Conservation (phyloP, 2,329 filamentous ascomycete genomes). For the Talaromyces sp. region DNA sequence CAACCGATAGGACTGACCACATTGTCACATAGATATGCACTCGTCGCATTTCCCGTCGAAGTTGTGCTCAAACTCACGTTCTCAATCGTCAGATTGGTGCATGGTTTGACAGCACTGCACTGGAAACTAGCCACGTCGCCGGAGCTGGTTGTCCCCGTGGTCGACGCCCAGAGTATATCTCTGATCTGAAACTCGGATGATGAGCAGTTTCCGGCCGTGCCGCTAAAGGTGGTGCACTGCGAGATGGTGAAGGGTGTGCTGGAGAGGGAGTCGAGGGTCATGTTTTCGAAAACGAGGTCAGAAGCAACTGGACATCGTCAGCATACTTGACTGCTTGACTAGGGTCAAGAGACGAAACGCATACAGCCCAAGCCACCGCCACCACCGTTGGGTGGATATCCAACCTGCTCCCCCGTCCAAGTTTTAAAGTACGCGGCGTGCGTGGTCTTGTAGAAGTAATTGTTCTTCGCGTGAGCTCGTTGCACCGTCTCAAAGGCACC, state of each 20-base stretch:
- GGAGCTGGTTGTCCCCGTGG: conserved; percentile 22
- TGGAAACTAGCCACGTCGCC: conserved; percentile 29
- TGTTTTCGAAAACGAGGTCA: neutral
- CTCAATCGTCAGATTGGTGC: conserved; percentile 24
- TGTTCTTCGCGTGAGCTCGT: neutral
- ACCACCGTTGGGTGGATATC: neutral
- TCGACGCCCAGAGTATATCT: conserved; percentile 26
- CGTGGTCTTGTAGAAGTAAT: neutral
- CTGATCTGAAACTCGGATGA: conserved; percentile 41
- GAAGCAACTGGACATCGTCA: neutral
- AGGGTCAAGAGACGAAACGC: neutral
- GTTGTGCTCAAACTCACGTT: conserved; percentile 20
- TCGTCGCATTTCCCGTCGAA: neutral
- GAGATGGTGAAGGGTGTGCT: conserved; percentile 33
- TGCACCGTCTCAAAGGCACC: neutral
- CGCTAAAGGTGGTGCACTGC: conserved; percentile 31
- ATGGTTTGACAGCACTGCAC: conserved; percentile 28
- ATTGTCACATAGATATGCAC: neutral
- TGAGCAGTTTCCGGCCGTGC: conserved; percentile 36
- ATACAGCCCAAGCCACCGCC: neutral
- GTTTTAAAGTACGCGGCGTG: neutral
- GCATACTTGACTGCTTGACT: neutral
- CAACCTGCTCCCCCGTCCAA: neutral
- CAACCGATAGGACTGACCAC: conserved; percentile 20
- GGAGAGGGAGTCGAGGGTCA: conserved; percentile 21